Base-by-base conservation (phyloP, 1,139 yeast species). In the Hansenula anomala region DNA sequence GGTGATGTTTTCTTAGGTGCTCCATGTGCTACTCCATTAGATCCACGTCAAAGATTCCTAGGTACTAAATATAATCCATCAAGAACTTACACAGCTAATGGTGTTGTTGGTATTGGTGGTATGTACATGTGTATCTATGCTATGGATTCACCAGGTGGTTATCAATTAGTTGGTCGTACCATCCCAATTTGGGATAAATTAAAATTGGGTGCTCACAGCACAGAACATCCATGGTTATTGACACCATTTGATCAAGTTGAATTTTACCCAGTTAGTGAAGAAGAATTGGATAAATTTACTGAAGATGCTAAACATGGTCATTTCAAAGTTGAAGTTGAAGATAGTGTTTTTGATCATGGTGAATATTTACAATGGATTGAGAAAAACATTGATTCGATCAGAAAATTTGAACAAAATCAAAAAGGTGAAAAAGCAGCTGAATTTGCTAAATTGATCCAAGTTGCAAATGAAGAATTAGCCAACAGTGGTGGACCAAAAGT, bases 1-100 rank as follows among this genome's bases (percentile, higher is more conserved):
- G 98, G 98, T 57, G 98, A 92, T 64, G 98, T 92, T 29, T 92
- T 89, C 67, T 73, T 92, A 52, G 97, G 97, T 33, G 96, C 97
- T 2, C 97, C 97, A 33, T 90, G 97, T 72, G 97, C 97, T 2
- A 95, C 90, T 47, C 97, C 98, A 29, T 75, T 92, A 53, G 97
- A 92, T 61, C 97, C 98, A 43, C 81, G 97, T 56, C 97, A 90
- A 53, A 77, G 97, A 58, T 73, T 88, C 45, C 68, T 90, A 45
- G 97, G 97, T 38, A 77, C 96, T 30, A 92, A 92, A 64, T 92
- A 92, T 65, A 92, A 92, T 56, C 98, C 98, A 23, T 86, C 96
- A 15, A 79, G 98, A 70, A 88, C 97, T 1, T 88, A 73, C 67
- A 92, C 98, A 4, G 96, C 97, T 32, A 87, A 88, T 57, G 98